Conservation (phyloP, 257 asterid genomes). For the Capsicum chinense region DNA sequence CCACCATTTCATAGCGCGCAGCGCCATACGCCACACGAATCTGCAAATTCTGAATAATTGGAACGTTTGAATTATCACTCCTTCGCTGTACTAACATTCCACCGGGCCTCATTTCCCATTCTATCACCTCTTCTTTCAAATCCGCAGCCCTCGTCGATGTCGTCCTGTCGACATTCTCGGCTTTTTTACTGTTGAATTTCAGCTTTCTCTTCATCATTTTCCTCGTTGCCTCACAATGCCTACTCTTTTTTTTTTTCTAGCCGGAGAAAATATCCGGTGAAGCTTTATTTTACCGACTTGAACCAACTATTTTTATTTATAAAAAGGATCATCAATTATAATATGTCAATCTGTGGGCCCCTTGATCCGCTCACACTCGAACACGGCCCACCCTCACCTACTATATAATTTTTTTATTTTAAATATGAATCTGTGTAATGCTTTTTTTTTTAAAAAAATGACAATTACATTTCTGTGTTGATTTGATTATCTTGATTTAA, state of each 20-base stretch:
- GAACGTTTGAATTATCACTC: constrained; percentile 35
- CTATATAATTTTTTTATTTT: no score
- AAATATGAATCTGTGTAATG: no score
- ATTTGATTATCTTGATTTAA: no score
- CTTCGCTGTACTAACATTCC: constrained; percentile 81
- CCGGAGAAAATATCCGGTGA: neutral
- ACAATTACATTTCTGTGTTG: no score
- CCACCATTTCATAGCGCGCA: constrained; percentile 51
- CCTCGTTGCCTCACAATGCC: neutral
- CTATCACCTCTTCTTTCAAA: constrained; percentile 44
- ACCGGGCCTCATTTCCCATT: constrained; percentile 75
- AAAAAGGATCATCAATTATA: neutral
- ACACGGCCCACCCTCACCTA: no score
- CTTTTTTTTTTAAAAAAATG: no score
- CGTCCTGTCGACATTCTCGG: constrained; percentile 33
- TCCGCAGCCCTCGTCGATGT: constrained; percentile 34
- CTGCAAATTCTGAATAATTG: constrained; percentile 42
- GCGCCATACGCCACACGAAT: constrained; percentile 57
- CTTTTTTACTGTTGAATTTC: constrained; percentile 39
- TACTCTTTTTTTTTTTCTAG: neutral
- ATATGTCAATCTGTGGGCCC: neutral
- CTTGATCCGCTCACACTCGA: no score
- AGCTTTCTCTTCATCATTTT: constrained; percentile 49
- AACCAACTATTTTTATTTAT: neutral
- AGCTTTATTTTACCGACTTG: neutral